Evolutionary conservation across 495 filamentous ascomycete genomes (phyloP), one percentile per base, ranked within the genome.

Genomic region (Pyronema omphalodes): DNA sequence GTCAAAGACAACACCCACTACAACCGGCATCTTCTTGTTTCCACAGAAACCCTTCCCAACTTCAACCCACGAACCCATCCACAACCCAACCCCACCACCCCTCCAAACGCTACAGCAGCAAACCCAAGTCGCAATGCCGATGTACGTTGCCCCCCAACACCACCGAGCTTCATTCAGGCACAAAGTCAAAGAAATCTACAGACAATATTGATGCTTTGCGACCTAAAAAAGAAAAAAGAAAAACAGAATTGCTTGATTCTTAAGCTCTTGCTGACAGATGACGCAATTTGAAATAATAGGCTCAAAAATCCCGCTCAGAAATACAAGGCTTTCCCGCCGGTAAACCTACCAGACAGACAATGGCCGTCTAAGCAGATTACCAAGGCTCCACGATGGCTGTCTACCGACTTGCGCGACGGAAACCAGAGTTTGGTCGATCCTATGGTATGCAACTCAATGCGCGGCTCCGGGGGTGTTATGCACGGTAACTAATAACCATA

Each of bases 221-320:
- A 1, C 23, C n/a, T n/a, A n/a, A n/a, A n/a, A n/a, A n/a, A n/a
- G n/a, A n/a, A n/a, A n/a, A n/a, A n/a, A n/a, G n/a, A n/a, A 29
- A 50, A 50, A 33, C 45, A 36, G 43, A 40, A 23, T 8, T 35
- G 50, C 33, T n/a, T 3, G 12, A 7, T 12, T n/a, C 19, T 37
- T 35, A 15, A 33, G 18, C 2, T 18, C 12, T 51, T 14, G 19
- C n/a, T 52, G 35, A 29, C 40, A 23, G n/a, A n/a, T n/a, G 52
- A 50, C 41, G 29, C 9, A 29, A 3, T 6, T 6, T 14, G 9
- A n/a, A n/a, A 53, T 19, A 23, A n/a, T 59, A 95, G 88, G 85
- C 86, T 98, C 68, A 86, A 88, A 67, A 84, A 94, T 66, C 91
- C 91, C 35, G 93, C 84, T 34, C 83, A 73, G 62, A 98, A 98